Percentiles rank a stretch among this genome's conserved stretches.
These are phyloP conservation scores for Dovyalis caffra DNA, from an alignment of 345 rosid species.

Conservation along the genomic window DNA sequence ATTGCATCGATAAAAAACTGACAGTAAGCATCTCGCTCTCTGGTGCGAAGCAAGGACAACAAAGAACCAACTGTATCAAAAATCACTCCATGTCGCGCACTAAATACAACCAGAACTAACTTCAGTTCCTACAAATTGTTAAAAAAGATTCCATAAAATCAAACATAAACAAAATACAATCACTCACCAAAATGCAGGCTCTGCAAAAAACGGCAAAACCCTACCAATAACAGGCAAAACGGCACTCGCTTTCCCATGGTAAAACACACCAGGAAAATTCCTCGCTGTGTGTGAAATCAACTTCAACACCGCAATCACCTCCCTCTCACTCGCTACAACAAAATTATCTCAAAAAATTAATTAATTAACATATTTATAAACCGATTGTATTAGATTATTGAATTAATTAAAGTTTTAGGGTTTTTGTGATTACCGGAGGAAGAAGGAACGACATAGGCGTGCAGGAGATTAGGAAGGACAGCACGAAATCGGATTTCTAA, in stretches of 20 bases:
- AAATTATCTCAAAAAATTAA: not conserved
- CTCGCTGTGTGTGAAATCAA: slow-evolving; percentile 72
- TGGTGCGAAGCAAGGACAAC: slow-evolving; percentile 76
- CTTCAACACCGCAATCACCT: slow-evolving; percentile 79
- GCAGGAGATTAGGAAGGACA: slow-evolving; percentile 75
- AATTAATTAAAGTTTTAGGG: not conserved
- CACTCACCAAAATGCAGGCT: slow-evolving; percentile 72
- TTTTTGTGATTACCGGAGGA: slow-evolving; percentile 45
- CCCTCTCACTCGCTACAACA: slow-evolving; percentile 70
- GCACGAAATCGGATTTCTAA: slow-evolving; percentile 65
- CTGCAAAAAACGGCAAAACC: slow-evolving; percentile 75
- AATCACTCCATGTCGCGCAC: slow-evolving; percentile 64
- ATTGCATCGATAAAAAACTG: slow-evolving; percentile 70
- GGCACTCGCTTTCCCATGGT: slow-evolving; percentile 72
- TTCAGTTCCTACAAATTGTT: not conserved
- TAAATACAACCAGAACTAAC: slow-evolving; percentile 16
- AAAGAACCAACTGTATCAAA: slow-evolving; percentile 85
- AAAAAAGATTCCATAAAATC: not conserved
- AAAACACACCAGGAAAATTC: slow-evolving; percentile 77
- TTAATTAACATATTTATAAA: too few relatives aligned
- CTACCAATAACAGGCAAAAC: slow-evolving; percentile 74
- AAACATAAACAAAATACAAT: not conserved
- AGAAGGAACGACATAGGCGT: slow-evolving; percentile 73
- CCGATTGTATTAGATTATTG: too few relatives aligned
- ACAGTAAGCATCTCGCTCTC: slow-evolving; percentile 71